phyloP scores from a whole-genome alignment of 768 basidiomycete species.

The Saitozyma sp. region DNA sequence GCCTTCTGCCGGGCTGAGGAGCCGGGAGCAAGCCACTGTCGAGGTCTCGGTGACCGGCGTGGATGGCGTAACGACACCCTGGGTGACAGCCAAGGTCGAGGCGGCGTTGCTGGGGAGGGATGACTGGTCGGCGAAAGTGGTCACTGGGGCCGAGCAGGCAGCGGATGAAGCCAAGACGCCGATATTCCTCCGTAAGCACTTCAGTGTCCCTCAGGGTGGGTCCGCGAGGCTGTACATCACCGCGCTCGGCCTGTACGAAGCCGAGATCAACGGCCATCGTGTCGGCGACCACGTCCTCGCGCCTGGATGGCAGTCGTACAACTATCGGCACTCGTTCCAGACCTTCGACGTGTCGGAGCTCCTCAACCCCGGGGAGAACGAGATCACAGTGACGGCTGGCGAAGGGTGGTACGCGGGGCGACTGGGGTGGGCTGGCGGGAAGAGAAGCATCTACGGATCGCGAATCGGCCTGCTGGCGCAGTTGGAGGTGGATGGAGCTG shows the following conservation, averaged over 20 bases:
- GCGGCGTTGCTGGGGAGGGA: conserved; percentile 18
- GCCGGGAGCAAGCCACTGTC: conserved; percentile 20
- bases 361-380: conserved; percentile 11
- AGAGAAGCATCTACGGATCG: conserved; percentile 29
- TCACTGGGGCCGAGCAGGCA: conserved; percentile 6
- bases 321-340: conserved; percentile 39
- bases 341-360: conserved; percentile 22
- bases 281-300: conserved; percentile 38
- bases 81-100: conserved; percentile 15
- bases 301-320: conserved; percentile 43
- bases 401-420: conserved; percentile 25
- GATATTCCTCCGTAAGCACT: conserved; percentile 13
- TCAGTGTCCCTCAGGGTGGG: conserved; percentile 4
- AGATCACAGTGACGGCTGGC: conserved; percentile 16
- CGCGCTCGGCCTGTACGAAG: conserved; percentile 35
- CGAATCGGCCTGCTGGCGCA: conserved; percentile 31
- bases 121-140: conserved; percentile 25
- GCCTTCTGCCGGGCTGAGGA: conserved; percentile 30
- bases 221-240: conserved; percentile 33
- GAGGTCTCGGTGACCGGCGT: conserved; percentile 10
- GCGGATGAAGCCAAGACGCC: conserved; percentile 20
- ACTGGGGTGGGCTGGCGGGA: conserved; percentile 7
- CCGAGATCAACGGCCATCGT: conserved; percentile 29
- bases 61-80: not conserved
- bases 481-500: conserved; percentile 27